Evolutionary conservation across 2,329 filamentous ascomycete species (phyloP).

Genomic region (Tothia fuscella): DNA sequence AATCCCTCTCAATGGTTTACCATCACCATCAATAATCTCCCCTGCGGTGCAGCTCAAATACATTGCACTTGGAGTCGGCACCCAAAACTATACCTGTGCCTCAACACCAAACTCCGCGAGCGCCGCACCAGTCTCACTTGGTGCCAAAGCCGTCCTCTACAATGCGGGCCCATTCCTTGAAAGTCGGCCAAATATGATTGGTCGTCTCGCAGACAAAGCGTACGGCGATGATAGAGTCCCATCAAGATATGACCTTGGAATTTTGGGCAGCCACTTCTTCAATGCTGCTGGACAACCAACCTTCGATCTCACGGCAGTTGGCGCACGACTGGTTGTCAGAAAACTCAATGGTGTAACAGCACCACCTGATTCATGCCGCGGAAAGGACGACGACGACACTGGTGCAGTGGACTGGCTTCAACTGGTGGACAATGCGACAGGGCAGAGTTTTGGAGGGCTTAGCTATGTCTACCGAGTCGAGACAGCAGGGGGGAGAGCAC

Average conservation of each 20-base stretch:
- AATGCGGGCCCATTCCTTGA: constrained; percentile 44
- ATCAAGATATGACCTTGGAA: neutral
- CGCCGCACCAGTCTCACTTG: constrained; percentile 29
- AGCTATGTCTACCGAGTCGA: constrained; percentile 36
- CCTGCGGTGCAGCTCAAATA: constrained; percentile 15
- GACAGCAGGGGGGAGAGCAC: constrained; percentile 34
- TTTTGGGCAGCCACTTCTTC: constrained; percentile 57
- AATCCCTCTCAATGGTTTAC: neutral
- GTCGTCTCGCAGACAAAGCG: constrained; percentile 2
- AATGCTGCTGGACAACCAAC: constrained; percentile 40
- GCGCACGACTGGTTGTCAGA: constrained; percentile 32
- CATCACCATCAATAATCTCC: neutral
- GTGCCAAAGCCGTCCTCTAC: constrained; percentile 50
- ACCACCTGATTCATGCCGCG: constrained; percentile 32
- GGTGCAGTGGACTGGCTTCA: constrained; percentile 36
- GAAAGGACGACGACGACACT: constrained; percentile 20
- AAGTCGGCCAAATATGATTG: constrained; percentile 18
- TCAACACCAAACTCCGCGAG: constrained; percentile 15
- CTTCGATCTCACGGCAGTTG: constrained; percentile 42
- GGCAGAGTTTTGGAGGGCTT: constrained; percentile 27
- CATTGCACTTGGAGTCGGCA: constrained; percentile 51
- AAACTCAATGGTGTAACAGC: constrained; percentile 41
- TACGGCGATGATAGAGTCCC: neutral
- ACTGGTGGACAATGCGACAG: constrained; percentile 27
- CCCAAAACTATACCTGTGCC: constrained; percentile 57